Base-by-base conservation (phyloP, 2,329 filamentous ascomycete genomes). In the Exophiala sp. region DNA sequence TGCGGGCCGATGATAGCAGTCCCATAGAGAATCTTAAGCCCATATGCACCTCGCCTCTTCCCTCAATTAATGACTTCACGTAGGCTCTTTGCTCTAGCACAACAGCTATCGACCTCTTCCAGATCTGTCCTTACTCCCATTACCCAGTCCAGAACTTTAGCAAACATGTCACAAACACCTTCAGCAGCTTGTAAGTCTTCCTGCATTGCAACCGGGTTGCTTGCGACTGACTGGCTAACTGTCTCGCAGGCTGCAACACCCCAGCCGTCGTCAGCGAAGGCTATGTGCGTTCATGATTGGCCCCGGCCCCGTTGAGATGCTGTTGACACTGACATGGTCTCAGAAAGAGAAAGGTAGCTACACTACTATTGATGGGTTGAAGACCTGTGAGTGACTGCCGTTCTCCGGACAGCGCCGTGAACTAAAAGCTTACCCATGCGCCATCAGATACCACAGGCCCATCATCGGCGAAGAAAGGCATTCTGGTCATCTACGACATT, bases 341-440 rank as follows among this genome's bases (percentile, higher is more conserved):
- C 22, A 52, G 49, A 42, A 54, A 48, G 51, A 57, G 35, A 82
- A 82, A 66, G 80, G 80, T 45, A 68, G 76, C 58, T 83, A 75
- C 62, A 79, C 74, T 59, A 76, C 73, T 49, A 69, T 80, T 61
- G 74, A 79, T 66, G 79, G 79, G 57, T 58, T 82, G 68, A 81
- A 81, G 67, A 83, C 79, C 3, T 83, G 74, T 78, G 63, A 4
- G 68, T 64, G 19, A 10, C 11, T 38, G 14, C 14, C 30, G 13
- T 23, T 35, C 6, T 30, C 39, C 27, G 7, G 14, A 21, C 44
- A 18, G 29, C 39, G 51, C 43, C 16, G 30, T 30, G 35, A 29
- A 30, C 4, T 14, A 55, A 42, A 38, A 21, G 43, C 43, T 57
- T 24, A 30, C 18, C 7, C 13, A 14, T 40, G 21, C 22, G 19